Base-by-base conservation (phyloP, 768 basidiomycete species). In the Pholiota conissans region DNA sequence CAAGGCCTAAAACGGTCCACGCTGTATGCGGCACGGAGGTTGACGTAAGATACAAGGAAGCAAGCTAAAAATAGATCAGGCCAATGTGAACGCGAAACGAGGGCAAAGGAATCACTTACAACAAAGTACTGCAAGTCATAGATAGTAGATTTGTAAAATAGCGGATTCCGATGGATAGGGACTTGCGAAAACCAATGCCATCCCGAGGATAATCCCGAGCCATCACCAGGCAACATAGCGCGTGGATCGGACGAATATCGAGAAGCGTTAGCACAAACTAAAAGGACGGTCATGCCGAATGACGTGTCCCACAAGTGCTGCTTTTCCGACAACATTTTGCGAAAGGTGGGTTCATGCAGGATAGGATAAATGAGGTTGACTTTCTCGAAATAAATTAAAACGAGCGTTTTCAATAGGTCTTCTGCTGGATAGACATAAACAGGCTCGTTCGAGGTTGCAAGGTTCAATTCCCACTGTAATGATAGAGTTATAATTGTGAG, bases 51-150 rank as follows among this genome's bases (percentile, higher is more conserved):
- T 67, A 69, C 14, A 69, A 54, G 30, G 70, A 68, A 7, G 69
- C 64, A 46, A 73, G 66, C 73, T 73, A 55, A 16, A 24, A 10
- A 22, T 45, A 34, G 16, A 13, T 51, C 35, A 57, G 30, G n/a
- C 24, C 39, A 18, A 48, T 22, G 3, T 30, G 18, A 58, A 77
- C 75, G 22, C 42, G 68, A 75, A 28, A 20, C 35, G 34, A n/a
- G n/a, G n/a, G 51, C 8, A 5, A 27, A 46, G 5, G 37, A 6
- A 3, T 34, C 29, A 68, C 82, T 56, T 65, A 86, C 85, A 65
- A 80, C 78, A 65, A 82, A 85, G 28, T 77, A 78, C 67, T 95
- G 92, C n/a, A 95, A 71, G 61, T 91, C 89, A 66, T 84, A 84
- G 54, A 93, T 63, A 8, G 79, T 74, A 1, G 87, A 82, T 13